Evolutionary conservation across 768 basidiomycete species (phyloP).

Genomic region (Agaricus blazei): DNA sequence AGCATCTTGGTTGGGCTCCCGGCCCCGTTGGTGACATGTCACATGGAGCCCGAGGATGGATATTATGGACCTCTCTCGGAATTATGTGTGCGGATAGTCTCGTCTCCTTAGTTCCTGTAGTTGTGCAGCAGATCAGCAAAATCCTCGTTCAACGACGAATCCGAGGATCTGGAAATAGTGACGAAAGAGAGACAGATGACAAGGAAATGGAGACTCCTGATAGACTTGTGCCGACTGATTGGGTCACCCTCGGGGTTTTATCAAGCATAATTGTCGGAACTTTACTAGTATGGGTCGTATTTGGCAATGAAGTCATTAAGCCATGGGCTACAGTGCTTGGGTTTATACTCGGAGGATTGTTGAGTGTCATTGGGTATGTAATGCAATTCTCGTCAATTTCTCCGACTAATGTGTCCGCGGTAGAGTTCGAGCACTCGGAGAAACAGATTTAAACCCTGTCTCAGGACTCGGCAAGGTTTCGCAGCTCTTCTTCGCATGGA

Average conservation of each 20-base stretch:
- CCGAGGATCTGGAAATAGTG: constrained; percentile 15
- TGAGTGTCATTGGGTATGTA: constrained; percentile 83
- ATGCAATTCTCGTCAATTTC: constrained; percentile 11
- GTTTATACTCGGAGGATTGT: constrained; percentile 73
- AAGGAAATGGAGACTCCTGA: constrained; percentile 74
- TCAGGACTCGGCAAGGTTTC: constrained; percentile 93
- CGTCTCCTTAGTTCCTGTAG: constrained; percentile 78
- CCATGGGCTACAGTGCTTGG: constrained; percentile 93
- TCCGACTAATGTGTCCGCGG: constrained; percentile 6
- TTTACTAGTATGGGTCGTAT: constrained; percentile 79
- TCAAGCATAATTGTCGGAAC: constrained; percentile 66
- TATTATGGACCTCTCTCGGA: constrained; percentile 92
- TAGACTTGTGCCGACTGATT: constrained; percentile 71
- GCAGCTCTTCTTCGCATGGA: constrained; percentile 89
- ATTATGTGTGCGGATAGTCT: constrained; percentile 94
- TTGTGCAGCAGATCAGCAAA: constrained; percentile 44
- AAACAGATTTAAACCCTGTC: constrained; percentile 92
- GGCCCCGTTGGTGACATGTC: constrained; percentile 87
- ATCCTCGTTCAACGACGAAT: constrained; percentile 19
- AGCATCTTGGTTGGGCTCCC: constrained; percentile 84
- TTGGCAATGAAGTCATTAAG: constrained; percentile 87
- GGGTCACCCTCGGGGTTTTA: constrained; percentile 70
- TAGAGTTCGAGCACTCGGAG: constrained; percentile 90
- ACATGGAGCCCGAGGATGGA: constrained; percentile 90
- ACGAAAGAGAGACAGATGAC: constrained; percentile 30